Percentiles rank a stretch among this genome's conserved stretches.
Evolutionary conservation across 805 yeast genomes (phyloP).

Genomic region (Wickerhamomyces tratensis): DNA sequence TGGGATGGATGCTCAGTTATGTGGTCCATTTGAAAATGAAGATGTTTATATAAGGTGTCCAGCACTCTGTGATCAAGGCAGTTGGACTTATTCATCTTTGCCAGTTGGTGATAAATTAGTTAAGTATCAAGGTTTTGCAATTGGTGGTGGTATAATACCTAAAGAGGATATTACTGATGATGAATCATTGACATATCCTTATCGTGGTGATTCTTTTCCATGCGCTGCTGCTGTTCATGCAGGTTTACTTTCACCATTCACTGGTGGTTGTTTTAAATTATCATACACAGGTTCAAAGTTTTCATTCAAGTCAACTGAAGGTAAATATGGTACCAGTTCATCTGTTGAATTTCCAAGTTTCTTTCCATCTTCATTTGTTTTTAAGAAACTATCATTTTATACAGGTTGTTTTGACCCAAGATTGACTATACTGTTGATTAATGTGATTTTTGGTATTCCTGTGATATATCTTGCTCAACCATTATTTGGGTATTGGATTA

Average conservation of each 20-base stretch:
- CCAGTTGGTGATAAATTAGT: conserved; percentile 63
- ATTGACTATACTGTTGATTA: conserved; percentile 40
- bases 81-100: conserved; percentile 65
- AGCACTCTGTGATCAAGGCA: conserved; percentile 72
- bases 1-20: conserved; percentile 59
- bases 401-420: conserved; percentile 67
- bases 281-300: conserved; percentile 44
- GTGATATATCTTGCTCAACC: conserved; percentile 42
- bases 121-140: conserved; percentile 61
- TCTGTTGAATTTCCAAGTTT: conserved; percentile 53
- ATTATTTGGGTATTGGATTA: conserved; percentile 49
- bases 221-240: conserved; percentile 90
- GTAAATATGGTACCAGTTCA: conserved; percentile 40
- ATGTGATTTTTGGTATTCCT: conserved; percentile 54
- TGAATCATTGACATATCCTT: conserved; percentile 41
- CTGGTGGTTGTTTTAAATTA: conserved; percentile 73
- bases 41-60: conserved; percentile 69
- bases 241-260: conserved; percentile 60
- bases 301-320: conserved; percentile 36
- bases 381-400: conserved; percentile 32
- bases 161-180: conserved; percentile 8
- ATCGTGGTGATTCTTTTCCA: conserved; percentile 81
- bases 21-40: conserved; percentile 35
- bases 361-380: conserved; percentile 66
- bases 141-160: conserved; percentile 59